Evolutionary conservation across 108 stramenopile species (phyloP), one percentile per base, ranked within the genome.

Genomic region (Conticribra weissflogii): DNA sequence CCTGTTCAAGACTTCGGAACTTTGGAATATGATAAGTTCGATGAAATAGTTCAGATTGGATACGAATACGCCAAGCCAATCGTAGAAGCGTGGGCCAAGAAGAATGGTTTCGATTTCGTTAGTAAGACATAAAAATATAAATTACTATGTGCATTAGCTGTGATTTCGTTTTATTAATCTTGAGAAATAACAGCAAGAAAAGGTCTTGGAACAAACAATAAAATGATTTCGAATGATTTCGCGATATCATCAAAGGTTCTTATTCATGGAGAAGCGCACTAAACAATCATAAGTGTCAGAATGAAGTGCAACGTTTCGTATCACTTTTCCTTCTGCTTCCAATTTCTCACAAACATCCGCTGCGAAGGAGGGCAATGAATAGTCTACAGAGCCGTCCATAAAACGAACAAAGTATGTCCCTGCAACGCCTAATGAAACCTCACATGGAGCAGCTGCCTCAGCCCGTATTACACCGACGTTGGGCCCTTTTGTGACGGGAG

Each of bases 371-470:
- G 92, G 87, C 66, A 94, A 60, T 21, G 78, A 85, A 67, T 90
- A 94, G 54, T 94, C 92, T 32, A 86, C 66, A 1, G 63, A 71
- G 24, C 88, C 88, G 79, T 94, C 88, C 74, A 94, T 63, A 55
- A 90, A 90, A 9, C 85, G 77, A 45, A 87, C 56, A 71, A 89
- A 94, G 55, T 89, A 94, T 1, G 92, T 71, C 32, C 74, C 89
- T 18, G 72, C 89, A 25, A 68, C 62, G 4, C 92, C 92, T 57
- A 94, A 63, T 4, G 92, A 85, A 0, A 89, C 86, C 49, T 90
- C 88, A n/a, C 81, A 77, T 22, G 84, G 83, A 22, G 87, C 89
- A 21, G 88, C 81, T 23, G 51, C 12, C n/a, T 36, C 53, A 19
- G 5, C 46, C 18, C 3, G 12, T 44, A 16, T 14, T 54, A 29